These are phyloP conservation scores for Fusarium sp. DNA, from an alignment of 2,329 filamentous ascomycete species.

Conservation along the genomic window DNA sequence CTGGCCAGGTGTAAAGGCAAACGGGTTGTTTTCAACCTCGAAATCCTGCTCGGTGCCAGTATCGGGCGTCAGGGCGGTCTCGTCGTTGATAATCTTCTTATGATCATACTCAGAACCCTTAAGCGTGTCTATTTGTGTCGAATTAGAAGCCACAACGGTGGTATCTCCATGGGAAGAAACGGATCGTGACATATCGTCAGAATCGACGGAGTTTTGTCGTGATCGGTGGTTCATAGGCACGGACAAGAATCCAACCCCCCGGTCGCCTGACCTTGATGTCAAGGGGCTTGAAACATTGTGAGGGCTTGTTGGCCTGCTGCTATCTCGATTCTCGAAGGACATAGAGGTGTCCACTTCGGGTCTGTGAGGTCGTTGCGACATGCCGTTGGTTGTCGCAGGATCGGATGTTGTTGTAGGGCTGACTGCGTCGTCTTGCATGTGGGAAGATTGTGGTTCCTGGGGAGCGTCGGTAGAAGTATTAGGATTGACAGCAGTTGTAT, in stretches of 20 bases:
- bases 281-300: conserved; percentile 77
- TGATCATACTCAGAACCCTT: conserved; percentile 57
- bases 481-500: conserved; percentile 59
- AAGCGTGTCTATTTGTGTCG: conserved; percentile 59
- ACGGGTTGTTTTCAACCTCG: conserved; percentile 80
- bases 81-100: conserved; percentile 71
- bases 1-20: conserved; percentile 86
- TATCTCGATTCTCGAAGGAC: conserved; percentile 75
- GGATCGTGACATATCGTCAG: conserved; percentile 71
- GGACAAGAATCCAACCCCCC: conserved; percentile 68
- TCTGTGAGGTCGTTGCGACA: conserved; percentile 43
- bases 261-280: conserved; percentile 60
- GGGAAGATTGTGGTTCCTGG: conserved; percentile 40
- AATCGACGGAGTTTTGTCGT: conserved; percentile 77
- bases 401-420: conserved; percentile 57
- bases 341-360: conserved; percentile 65
- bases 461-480: conserved; percentile 50
- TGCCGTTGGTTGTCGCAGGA: conserved; percentile 45
- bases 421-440: conserved; percentile 57
- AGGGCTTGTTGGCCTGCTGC: conserved; percentile 76
- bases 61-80: conserved; percentile 80
- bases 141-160: conserved; percentile 63
- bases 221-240: conserved; percentile 72
- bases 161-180: conserved; percentile 73
- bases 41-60: conserved; percentile 83